A percentile compares a stretch with the other conserved stretches of the same genome.
phyloP scores from a whole-genome alignment of 164 flowering plant species.

The Aristolochia fimbriata region DNA sequence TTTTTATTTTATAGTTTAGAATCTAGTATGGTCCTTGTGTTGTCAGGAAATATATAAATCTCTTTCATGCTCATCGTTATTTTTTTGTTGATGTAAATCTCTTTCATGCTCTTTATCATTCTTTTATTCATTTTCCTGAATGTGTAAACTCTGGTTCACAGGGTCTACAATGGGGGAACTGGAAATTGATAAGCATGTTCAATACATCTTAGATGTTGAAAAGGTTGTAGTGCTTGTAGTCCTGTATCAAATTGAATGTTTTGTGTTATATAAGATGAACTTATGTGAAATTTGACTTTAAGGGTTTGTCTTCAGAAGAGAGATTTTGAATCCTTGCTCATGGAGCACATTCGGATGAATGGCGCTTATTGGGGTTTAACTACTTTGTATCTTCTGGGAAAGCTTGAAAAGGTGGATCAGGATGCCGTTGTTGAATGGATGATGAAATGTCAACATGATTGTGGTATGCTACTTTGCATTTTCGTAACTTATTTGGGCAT shows the following conservation, averaged over 20 bases:
- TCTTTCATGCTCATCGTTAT: too few species aligned
- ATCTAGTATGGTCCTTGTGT: too few species aligned
- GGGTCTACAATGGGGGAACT: constrained; percentile 45
- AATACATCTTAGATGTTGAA: constrained; percentile 61
- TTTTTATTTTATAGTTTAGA: too few species aligned
- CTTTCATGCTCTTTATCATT: too few species aligned
- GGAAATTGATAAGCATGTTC: constrained; percentile 55
- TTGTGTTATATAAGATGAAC: neutral
- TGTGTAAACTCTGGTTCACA: too few species aligned
- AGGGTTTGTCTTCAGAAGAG: constrained; percentile 30
- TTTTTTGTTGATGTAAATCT: too few species aligned
- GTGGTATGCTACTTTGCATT: constrained; percentile 37
- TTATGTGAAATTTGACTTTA: neutral
- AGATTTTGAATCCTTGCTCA: constrained; percentile 63
- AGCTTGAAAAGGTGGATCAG: constrained; percentile 50
- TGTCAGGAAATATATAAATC: too few species aligned
- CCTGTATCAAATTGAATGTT: neutral
- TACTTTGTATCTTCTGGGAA: constrained; percentile 63
- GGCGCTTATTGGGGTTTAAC: constrained; percentile 97
- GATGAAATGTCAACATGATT: constrained; percentile 76
- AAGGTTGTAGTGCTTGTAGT: constrained; percentile 34
- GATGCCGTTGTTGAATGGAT: constrained; percentile 78
- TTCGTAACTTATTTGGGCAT: too few species aligned
- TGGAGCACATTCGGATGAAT: constrained; percentile 87
- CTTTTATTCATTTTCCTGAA: too few species aligned